Base-by-base conservation (phyloP, 108 stramenopile genomes). In the Craspedostauros australis region DNA sequence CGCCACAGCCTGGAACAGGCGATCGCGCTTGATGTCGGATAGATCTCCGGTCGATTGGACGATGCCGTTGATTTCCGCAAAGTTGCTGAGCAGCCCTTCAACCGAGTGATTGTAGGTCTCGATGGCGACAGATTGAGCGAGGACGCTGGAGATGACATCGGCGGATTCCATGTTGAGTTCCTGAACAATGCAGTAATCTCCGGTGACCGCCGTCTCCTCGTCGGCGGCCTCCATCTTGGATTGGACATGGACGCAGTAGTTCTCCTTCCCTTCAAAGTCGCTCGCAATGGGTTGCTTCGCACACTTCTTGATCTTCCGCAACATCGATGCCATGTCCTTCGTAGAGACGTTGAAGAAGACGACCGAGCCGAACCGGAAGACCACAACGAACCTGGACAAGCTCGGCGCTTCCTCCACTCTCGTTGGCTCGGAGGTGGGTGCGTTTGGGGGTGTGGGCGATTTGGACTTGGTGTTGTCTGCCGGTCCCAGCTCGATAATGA, bases 41-140 rank as follows among this genome's bases (percentile, higher is more conserved):
- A 93, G 73, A 20, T 62, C 62, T 14, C 88, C 87, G 9, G 84
- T 90, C 6, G 50, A 31, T 36, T 84, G 75, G 12, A 96, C 86
- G n/a, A 66, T 73, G 22, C 69, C 48, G 56, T 95, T 95, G 52
- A 95, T 79, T 28, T 50, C 46, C 16, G 80, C 79, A 65, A 91
- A 95, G 16, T 77, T 72, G 12, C 64, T 64, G 37, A 96, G 69
- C 36, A 96, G 62, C 32, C 82, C 79, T 59, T 96, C 93, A 23
- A 91, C 91, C 14, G 70, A 87, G 33, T 86, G 88, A 63, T 82
- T 86, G 77, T 91, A 88, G 57, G 86, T 76, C 47, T 94, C 95
- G 54, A 96, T 57, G 7, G 95, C 95, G 0, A 94, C 91, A 18
- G 86, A 84, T 55, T 94, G 89, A 2, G 82, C 95, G 87, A 96